Conservation (phyloP, 371 early-diverging fungal genomes). For the Mortierella sp. region DNA sequence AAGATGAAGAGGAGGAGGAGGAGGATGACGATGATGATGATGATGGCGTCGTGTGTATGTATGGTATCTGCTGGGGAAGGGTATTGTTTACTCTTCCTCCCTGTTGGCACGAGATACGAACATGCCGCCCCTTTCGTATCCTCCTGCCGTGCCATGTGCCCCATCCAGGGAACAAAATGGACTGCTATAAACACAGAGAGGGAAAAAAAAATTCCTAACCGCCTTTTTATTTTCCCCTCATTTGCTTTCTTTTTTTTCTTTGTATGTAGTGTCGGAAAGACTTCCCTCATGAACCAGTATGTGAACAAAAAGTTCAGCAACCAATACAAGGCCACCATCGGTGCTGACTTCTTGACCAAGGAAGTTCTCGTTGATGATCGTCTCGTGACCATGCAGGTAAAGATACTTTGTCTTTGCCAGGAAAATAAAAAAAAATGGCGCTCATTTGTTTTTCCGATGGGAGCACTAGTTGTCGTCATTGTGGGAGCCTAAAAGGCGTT, state of each 20-base stretch:
- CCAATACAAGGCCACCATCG: conserved; percentile 99
- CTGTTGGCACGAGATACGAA: conserved; percentile 1
- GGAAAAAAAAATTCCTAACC: neutral
- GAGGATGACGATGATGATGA: no score
- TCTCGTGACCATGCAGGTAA: conserved; percentile 92
- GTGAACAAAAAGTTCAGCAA: conserved; percentile 98
- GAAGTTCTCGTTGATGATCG: conserved; percentile 94
- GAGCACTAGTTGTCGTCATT: conserved; percentile 1
- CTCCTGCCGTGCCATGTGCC: neutral
- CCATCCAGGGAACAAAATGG: neutral
- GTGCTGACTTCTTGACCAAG: conserved; percentile 99
- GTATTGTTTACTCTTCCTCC: neutral
- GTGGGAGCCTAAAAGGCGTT: neutral
- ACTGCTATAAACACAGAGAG: no score
- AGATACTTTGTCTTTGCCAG: neutral
- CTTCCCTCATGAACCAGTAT: conserved; percentile 99
- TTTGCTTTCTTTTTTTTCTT: neutral
- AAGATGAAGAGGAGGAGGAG: neutral
- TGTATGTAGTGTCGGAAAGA: conserved; percentile 87
- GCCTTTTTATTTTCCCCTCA: neutral
- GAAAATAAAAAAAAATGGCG: neutral
- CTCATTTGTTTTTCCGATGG: conserved; percentile 11
- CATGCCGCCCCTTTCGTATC: neutral
- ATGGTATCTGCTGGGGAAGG: neutral
- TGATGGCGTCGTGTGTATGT: neutral